A percentile compares a stretch with the other conserved stretches of the same genome.
These are phyloP conservation scores for Strobilomyces dryophilus DNA, from an alignment of 768 basidiomycete genomes.

Conservation along the genomic window DNA sequence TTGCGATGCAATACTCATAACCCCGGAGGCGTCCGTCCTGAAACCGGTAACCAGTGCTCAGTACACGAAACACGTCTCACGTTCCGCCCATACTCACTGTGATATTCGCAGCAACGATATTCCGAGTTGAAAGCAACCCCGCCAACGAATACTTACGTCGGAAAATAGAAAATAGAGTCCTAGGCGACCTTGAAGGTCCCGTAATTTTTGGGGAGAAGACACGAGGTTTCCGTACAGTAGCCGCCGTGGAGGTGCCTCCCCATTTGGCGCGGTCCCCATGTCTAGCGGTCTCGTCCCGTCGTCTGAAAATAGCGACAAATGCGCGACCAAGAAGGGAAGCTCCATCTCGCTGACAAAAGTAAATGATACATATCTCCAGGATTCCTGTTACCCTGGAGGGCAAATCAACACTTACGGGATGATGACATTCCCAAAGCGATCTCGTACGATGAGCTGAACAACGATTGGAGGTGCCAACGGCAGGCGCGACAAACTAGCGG, in stretches of 20 bases:
- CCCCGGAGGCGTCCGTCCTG: constrained; percentile 49
- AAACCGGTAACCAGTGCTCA: constrained; percentile 17
- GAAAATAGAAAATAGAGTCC: constrained; percentile 90
- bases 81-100: constrained; percentile 47
- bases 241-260: constrained; percentile 45
- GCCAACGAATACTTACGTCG: constrained; percentile 80
- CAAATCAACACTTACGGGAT: constrained; percentile 62
- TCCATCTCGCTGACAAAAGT: constrained; percentile 65
- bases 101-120: constrained; percentile 71
- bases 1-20: constrained; percentile 48
- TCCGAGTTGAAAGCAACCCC: constrained; percentile 72
- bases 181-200: constrained; percentile 73
- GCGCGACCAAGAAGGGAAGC: constrained; percentile 82
- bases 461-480: constrained; percentile 84
- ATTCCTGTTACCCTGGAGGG: constrained; percentile 14
- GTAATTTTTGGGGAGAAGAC: constrained; percentile 72
- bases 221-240: constrained; percentile 84
- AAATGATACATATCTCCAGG: constrained; percentile 22
- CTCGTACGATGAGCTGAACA: constrained; percentile 72
- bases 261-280: constrained; percentile 50
- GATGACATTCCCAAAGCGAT: constrained; percentile 64
- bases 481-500: constrained; percentile 67
- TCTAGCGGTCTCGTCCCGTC: constrained; percentile 65
- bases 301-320: constrained; percentile 68
- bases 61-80: constrained; percentile 8